Base-by-base conservation (phyloP, 1,284 basidiomycete species). In the Cystobasidium slooffiae region DNA sequence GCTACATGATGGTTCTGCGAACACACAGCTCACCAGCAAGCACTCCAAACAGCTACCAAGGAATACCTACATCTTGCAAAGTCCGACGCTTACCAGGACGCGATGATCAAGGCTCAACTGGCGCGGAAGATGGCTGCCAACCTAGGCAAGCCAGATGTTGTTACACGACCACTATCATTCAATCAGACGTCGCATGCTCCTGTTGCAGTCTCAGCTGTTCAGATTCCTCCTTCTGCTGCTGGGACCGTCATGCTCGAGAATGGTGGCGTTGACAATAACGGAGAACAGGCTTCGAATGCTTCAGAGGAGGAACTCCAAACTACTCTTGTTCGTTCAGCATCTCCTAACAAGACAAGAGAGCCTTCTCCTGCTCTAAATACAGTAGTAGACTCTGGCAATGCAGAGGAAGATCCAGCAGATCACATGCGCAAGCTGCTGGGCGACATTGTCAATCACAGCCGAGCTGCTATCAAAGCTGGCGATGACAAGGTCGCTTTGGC, bases 401-500 rank as follows among this genome's bases (percentile, higher is more conserved):
- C 20, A 20, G 65, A 52, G n/a, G 59, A 44, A 47, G 39, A 69
- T 18, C 47, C 69, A 53, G 63, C 62, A 16, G 44, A 56, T 3
- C 41, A 69, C 43, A n/a, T 68, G 44, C 46, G 51, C 61, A 51
- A 61, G 58, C 16, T 63, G 14, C 24, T 74, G 41, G 22, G n/a
- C 31, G 63, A 70, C 49, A 41, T 65, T 22, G 53, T 49, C 9
- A 64, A 22, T n/a, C 62, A 68, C 10, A 59, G 62, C 20, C 61
- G 76, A 8, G 53, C 52, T 12, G 65, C 72, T 0, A 47, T 75
- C 0, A 63, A 77, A 3, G 72, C 76, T 2, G 76, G 61, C 0
- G 78, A 79, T 16, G 79, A 80, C 74, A 80, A 80, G 55, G 72
- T 78, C 52, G 76, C 76, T 2, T 62, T 79, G 1, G 75, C 78